These are phyloP conservation scores for Serendipita sp. DNA, from an alignment of 768 basidiomycete genomes.

Conservation along the genomic window DNA sequence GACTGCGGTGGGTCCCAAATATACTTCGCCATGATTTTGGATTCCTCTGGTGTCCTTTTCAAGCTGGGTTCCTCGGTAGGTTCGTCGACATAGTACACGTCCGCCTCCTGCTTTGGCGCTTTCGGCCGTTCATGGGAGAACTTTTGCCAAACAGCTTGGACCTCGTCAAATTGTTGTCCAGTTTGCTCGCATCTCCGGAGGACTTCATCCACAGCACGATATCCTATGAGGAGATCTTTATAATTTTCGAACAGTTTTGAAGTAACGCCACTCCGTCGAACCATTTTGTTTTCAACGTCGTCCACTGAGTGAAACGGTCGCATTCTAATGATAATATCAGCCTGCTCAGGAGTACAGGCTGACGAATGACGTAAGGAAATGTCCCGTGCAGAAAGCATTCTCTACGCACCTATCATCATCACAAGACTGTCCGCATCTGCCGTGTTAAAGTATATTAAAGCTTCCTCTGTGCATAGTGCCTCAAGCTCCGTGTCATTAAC, in stretches of 20 bases:
- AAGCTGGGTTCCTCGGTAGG: conserved; percentile 7
- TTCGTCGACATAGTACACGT: conserved; percentile 17
- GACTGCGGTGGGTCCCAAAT: conserved; percentile 57
- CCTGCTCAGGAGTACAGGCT: conserved; percentile 63
- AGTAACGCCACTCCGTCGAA: conserved; percentile 74
- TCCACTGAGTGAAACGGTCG: conserved; percentile 68
- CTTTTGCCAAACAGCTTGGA: conserved; percentile 64
- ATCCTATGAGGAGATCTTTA: conserved; percentile 66
- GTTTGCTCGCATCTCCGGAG: conserved; percentile 79
- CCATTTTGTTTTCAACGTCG: conserved; percentile 59
- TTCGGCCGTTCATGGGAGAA: conserved; percentile 18
- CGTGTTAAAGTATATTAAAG: conserved; percentile 27
- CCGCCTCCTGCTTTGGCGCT: conserved; percentile 26
- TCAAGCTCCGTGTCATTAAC: conserved; percentile 17
- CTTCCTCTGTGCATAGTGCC: conserved; percentile 15
- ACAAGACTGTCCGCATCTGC: conserved; percentile 24
- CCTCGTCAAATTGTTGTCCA: conserved; percentile 51
- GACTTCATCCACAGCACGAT: conserved; percentile 75
- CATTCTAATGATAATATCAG: conserved; percentile 54
- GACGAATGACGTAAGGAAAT: not conserved
- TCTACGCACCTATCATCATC: conserved; percentile 26
- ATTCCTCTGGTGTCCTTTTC: conserved; percentile 12
- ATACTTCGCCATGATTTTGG: conserved; percentile 27
- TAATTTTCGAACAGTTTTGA: conserved; percentile 85
- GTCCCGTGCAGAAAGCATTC: not conserved